Percentiles rank a stretch among this genome's conserved stretches.
phyloP scores from a whole-genome alignment of 257 asterid genomes.

The Solanum sitiens region DNA sequence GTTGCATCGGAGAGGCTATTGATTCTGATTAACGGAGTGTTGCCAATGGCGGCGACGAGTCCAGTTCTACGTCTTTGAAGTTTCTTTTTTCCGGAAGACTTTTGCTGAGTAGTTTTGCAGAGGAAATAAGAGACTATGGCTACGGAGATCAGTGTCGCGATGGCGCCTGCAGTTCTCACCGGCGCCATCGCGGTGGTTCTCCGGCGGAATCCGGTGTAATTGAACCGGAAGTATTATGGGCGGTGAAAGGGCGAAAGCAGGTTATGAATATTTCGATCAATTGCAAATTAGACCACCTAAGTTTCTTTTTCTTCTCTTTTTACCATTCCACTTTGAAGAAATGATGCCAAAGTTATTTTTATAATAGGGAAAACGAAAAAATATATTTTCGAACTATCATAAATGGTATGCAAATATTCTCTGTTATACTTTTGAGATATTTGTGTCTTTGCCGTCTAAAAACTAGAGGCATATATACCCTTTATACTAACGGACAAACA shows the following conservation, averaged over 20 bases:
- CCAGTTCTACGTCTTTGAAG: slow-evolving; percentile 42
- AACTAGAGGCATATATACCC: too few species aligned
- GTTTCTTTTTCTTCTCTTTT: neutral
- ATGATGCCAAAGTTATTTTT: neutral
- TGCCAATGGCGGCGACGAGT: slow-evolving; percentile 81
- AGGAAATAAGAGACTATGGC: slow-evolving; percentile 44
- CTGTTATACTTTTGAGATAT: too few species aligned
- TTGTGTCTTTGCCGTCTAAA: too few species aligned
- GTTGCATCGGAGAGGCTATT: slow-evolving; percentile 88
- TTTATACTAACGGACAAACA: too few species aligned
- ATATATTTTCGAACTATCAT: too few species aligned
- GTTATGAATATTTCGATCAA: neutral
- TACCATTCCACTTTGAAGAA: neutral
- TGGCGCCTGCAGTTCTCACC: slow-evolving; percentile 38
- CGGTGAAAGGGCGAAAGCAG: neutral
- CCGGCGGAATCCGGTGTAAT: neutral
- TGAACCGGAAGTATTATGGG: neutral
- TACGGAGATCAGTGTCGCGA: slow-evolving; percentile 43
- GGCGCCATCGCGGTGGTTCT: slow-evolving; percentile 25
- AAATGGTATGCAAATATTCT: too few species aligned
- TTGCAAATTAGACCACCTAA: neutral
- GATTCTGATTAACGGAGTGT: slow-evolving; percentile 85
- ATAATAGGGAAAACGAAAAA: too few species aligned
- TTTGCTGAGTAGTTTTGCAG: slow-evolving; percentile 19
- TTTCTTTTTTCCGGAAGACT: slow-evolving; percentile 16